These are phyloP conservation scores for Paramecium pentaurelia DNA, from an alignment of 73 alveolate genomes.

Conservation along the genomic window DNA sequence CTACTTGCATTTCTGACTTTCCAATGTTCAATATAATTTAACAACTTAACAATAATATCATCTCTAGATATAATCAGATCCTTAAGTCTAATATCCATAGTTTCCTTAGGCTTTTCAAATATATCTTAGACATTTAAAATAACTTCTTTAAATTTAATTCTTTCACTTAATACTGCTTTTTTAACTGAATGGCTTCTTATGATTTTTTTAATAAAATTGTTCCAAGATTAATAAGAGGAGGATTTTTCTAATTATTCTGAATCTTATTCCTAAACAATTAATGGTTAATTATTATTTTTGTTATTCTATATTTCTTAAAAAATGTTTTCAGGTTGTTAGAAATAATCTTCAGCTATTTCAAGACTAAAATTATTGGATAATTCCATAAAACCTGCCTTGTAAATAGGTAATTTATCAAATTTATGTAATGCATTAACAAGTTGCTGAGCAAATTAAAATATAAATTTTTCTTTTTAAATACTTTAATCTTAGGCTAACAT, in stretches of 20 bases:
- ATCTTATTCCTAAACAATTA: not conserved
- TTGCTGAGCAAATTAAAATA: slow-evolving; percentile 13
- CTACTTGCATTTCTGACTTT: not conserved
- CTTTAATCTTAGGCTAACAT: slow-evolving; percentile 34
- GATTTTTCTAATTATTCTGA: not conserved
- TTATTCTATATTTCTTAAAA: not conserved
- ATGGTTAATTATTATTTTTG: not conserved
- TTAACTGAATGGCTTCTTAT: not conserved
- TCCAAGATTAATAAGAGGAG: not conserved
- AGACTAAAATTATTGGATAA: not conserved
- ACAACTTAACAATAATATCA: not conserved
- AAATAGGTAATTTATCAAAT: not conserved
- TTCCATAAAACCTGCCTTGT: not conserved
- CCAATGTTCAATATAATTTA: slow-evolving; percentile 20
- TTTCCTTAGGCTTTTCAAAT: not conserved
- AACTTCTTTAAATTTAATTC: not conserved
- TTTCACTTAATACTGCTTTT: not conserved
- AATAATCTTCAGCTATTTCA: not conserved
- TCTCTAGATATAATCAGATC: slow-evolving; percentile 28
- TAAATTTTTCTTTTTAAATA: not conserved
- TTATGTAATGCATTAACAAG: not conserved
- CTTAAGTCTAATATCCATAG: slow-evolving; percentile 1
- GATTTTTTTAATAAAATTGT: not conserved
- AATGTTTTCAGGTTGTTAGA: not conserved
- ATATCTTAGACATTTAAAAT: not conserved